Conservation (phyloP, 2,329 filamentous ascomycete genomes). For the Aspergillus neoniger region DNA sequence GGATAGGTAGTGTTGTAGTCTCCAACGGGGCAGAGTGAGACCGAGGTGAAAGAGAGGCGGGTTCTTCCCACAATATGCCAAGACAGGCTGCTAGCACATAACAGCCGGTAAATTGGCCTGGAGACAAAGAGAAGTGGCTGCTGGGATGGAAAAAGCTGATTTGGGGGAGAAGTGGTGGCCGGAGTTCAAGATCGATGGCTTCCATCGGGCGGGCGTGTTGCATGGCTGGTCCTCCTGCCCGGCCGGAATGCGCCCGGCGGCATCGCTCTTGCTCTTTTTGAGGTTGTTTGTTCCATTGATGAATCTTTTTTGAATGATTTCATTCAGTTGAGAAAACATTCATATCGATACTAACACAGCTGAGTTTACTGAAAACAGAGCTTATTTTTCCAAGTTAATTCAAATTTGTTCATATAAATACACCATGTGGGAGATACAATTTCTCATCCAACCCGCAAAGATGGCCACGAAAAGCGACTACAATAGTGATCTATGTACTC, state of each 20-base stretch:
- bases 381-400: too few species aligned
- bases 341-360: too few species aligned
- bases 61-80: neutral
- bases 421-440: neutral
- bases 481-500: slow-evolving; percentile 11
- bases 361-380: too few species aligned
- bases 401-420: neutral
- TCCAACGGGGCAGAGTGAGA: neutral
- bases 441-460: neutral
- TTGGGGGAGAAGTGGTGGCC: neutral
- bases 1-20: slow-evolving; percentile 3
- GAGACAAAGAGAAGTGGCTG: neutral
- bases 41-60: slow-evolving; percentile 1
- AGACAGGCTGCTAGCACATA: neutral
- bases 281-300: too few species aligned
- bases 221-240: slow-evolving; percentile 14
- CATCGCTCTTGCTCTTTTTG: too few species aligned
- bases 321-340: too few species aligned
- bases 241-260: slow-evolving; percentile 11
- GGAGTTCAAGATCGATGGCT: neutral
- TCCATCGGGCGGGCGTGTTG: slow-evolving; percentile 7
- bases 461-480: neutral
- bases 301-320: too few species aligned
- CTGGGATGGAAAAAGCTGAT: slow-evolving; percentile 13
- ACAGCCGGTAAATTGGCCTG: neutral